Evolutionary conservation across 2,329 filamentous ascomycete species (phyloP), one percentile per base, ranked within the genome.

Genomic region (Colletotrichum paranaense): DNA sequence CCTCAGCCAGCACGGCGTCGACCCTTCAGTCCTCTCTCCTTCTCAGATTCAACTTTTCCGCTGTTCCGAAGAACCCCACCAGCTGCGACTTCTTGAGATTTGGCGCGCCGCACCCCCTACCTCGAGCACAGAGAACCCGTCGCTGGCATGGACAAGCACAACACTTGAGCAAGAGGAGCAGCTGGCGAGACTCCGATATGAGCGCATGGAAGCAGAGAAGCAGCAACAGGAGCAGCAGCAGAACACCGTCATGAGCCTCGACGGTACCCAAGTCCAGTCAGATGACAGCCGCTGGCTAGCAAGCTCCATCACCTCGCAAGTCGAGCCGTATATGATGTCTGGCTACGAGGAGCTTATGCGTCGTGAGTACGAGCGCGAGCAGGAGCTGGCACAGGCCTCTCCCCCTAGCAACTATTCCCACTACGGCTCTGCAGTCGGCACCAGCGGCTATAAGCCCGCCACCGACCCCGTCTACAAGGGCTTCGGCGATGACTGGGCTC

Each of bases 241-340:
- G 74, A 81, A 81, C 73, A 80, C 81, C 22, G 75, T 82, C 46
- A 87, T 88, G 82, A 90, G 88, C 75, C 81, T 91, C 66, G 90
- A 92, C 76, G 88, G 86, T 52, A 89, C 86, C 0, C 79, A 86
- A 22, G 78, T 87, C 8, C 90, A 92, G 79, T 84, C 84, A 3
- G 81, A 82, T 9, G 87, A 91, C 72, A 86, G 89, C 30, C 85
- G 86, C 64, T 92, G 90, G 89, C 77, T 85, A 32, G 59, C 79
- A 80, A 70, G 76, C 78, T 32, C 80, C 77, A 57, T 68, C 76
- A 24, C 83, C 78, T 75, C 81, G 58, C 87, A 89, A 74, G 90
- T 89, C 52, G 94, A 97, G 82, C 95, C 95, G 0, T 98, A 98
- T 82, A 97, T 98, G 89, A 82, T 90, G 60, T 92, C 91, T 7